phyloP scores from a whole-genome alignment of 441 rosid species.

The Hura crepitans region DNA sequence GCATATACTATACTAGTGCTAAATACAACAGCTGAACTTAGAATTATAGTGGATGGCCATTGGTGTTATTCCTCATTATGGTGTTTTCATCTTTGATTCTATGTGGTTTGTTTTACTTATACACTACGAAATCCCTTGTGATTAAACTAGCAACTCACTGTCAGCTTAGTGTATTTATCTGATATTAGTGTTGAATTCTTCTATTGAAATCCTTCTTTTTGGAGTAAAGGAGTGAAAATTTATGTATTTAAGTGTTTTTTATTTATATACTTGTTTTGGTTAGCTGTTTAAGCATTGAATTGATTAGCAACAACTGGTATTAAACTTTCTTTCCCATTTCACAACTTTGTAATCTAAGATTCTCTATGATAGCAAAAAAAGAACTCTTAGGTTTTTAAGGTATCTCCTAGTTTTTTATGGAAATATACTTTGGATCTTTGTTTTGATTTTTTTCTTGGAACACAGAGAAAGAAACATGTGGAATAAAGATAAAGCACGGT shows the following conservation, averaged over 20 bases:
- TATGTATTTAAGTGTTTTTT: too few relatives aligned
- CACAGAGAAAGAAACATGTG: too few relatives aligned
- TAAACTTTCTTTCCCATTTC: neutral
- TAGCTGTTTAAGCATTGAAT: neutral
- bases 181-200: neutral
- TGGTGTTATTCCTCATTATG: neutral
- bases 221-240: neutral
- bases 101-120: neutral
- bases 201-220: neutral
- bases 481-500: neutral
- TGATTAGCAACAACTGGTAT: neutral
- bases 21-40: neutral
- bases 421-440: neutral
- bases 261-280: neutral
- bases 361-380: too few relatives aligned
- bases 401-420: neutral
- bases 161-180: neutral
- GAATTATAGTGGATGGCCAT: neutral
- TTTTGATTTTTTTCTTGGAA: neutral
- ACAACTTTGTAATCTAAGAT: neutral
- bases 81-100: neutral
- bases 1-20: neutral
- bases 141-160: neutral
- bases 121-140: neutral
- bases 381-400: neutral